Conservation (phyloP, 202 grass and related monocot species). For the Musa balbisiana region DNA sequence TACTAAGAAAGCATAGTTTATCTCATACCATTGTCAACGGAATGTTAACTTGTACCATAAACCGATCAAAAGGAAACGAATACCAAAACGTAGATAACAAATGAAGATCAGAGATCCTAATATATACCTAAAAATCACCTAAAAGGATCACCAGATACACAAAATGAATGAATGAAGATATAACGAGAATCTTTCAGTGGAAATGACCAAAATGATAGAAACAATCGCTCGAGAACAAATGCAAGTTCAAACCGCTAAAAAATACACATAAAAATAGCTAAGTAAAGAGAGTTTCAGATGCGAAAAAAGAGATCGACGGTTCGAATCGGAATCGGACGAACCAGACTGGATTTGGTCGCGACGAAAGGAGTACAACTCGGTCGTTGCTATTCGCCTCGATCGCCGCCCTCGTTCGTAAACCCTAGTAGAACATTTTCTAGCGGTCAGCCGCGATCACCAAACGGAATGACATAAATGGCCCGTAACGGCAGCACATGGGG, state of each 20-base stretch:
- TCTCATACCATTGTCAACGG: too few species aligned
- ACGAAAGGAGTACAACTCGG: neutral
- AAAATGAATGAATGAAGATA: neutral
- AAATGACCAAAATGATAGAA: neutral
- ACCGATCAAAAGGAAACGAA: too few species aligned
- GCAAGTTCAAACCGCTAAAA: neutral
- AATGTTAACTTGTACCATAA: too few species aligned
- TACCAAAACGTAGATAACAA: too few species aligned
- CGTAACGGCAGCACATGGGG: too few species aligned
- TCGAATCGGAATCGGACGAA: neutral
- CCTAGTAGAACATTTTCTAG: neutral
- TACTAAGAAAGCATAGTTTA: too few species aligned
- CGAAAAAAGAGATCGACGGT: neutral
- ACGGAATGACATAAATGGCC: neutral
- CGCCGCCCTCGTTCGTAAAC: neutral
- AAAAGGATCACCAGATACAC: neutral
- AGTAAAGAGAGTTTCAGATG: neutral
- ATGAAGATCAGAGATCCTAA: too few species aligned
- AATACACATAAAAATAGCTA: neutral
- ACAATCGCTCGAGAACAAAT: neutral
- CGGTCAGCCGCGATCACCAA: too few species aligned
- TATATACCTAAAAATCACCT: too few species aligned
- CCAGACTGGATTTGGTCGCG: neutral
- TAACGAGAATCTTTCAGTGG: neutral
- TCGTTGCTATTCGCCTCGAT: neutral